These are phyloP conservation scores for Amyloporia xantha DNA, from an alignment of 768 basidiomycete species.

Conservation along the genomic window DNA sequence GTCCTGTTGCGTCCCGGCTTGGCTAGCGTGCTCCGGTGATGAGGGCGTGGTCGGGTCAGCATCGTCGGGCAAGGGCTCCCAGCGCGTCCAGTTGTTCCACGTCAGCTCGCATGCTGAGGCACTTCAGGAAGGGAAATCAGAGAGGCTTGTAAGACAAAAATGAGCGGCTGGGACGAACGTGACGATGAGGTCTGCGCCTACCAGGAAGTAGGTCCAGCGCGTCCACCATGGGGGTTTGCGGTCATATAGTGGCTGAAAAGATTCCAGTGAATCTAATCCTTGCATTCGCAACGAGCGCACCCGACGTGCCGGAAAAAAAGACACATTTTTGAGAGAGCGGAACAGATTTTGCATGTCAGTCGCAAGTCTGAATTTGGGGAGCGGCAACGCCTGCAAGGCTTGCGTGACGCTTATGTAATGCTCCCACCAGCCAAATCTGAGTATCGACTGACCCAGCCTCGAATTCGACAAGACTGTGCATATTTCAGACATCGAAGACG, in stretches of 20 bases:
- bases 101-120: constrained; percentile 16
- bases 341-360: background rate
- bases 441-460: too few relatives aligned
- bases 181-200: constrained; percentile 15
- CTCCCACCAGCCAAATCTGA: too few relatives aligned
- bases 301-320: background rate
- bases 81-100: constrained; percentile 21
- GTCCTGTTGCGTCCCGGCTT: background rate
- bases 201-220: constrained; percentile 20
- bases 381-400: background rate
- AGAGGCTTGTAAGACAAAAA: background rate
- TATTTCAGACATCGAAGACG: too few relatives aligned
- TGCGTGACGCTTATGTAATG: background rate
- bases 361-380: too few relatives aligned
- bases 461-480: too few relatives aligned
- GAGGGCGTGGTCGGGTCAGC: too few relatives aligned
- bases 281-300: background rate
- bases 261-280: constrained; percentile 6
- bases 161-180: constrained; percentile 22
- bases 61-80: constrained; percentile 9
- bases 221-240: constrained; percentile 21
- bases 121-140: constrained; percentile 6
- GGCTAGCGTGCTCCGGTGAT: background rate
- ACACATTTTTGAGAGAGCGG: background rate
- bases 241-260: constrained; percentile 18